Evolutionary conservation across 2,329 filamentous ascomycete species (phyloP).

Genomic region (Hymenoscyphus albidus): DNA sequence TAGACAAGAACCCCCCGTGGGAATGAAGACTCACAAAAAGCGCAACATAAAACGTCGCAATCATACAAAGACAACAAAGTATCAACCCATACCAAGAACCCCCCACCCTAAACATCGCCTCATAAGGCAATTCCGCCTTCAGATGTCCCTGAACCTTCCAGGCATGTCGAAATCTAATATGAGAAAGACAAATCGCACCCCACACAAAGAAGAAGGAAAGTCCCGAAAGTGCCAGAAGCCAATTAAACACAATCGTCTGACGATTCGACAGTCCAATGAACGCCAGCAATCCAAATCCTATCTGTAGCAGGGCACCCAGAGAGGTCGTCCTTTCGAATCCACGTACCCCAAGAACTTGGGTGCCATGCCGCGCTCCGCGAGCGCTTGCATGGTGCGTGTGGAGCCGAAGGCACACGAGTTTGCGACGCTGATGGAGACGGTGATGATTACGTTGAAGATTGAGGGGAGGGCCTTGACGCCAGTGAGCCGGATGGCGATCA

Average conservation of each 20-base stretch:
- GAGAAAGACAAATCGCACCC: conserved; percentile 60
- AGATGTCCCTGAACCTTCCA: conserved; percentile 56
- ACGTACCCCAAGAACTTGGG: conserved; percentile 57
- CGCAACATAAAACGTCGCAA: conserved; percentile 45
- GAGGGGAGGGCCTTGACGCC: conserved; percentile 48
- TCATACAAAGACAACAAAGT: conserved; percentile 62
- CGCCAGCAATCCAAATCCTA: conserved; percentile 54
- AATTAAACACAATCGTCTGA: conserved; percentile 50
- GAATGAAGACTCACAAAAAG: conserved; percentile 35
- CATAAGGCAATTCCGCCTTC: conserved; percentile 44
- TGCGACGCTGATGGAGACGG: conserved; percentile 48
- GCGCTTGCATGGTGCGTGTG: conserved; percentile 49
- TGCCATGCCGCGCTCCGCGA: conserved; percentile 36
- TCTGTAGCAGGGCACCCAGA: conserved; percentile 50
- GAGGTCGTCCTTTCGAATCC: conserved; percentile 56
- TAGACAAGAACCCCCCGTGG: not conserved
- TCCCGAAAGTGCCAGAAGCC: conserved; percentile 66
- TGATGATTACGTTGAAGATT: conserved; percentile 52
- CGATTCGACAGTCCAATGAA: conserved; percentile 48
- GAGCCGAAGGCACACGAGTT: conserved; percentile 50
- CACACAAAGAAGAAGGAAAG: conserved; percentile 71
- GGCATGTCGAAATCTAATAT: conserved; percentile 60
- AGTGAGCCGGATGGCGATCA: conserved; percentile 48
- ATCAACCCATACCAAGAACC: conserved; percentile 67
- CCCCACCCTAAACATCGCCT: conserved; percentile 47